Conservation (phyloP, 108 stramenopile genomes). For the Mayamaea pseudoterrestris region DNA sequence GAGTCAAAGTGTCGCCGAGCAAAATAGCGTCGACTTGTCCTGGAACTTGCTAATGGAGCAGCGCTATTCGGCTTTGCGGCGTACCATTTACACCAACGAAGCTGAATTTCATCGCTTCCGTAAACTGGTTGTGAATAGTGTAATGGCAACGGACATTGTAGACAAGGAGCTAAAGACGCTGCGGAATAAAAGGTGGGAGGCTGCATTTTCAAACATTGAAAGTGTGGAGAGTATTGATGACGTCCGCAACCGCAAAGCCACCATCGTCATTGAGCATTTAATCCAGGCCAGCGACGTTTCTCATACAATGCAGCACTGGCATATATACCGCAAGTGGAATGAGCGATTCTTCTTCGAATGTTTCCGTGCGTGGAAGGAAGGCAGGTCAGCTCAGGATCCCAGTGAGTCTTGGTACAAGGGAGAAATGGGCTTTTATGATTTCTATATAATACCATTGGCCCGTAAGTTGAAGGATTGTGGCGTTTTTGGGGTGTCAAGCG, state of each 20-base stretch:
- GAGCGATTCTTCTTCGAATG: background rate
- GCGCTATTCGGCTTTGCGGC: constrained; percentile 17
- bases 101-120: constrained; percentile 23
- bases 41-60: constrained; percentile 27
- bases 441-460: constrained; percentile 9
- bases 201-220: constrained; percentile 3
- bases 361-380: background rate
- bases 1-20: constrained; percentile 44
- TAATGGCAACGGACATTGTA: constrained; percentile 15
- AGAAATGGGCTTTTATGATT: background rate
- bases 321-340: background rate
- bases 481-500: constrained; percentile 21
- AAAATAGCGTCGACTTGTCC: constrained; percentile 38
- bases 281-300: constrained; percentile 27
- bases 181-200: constrained; percentile 15
- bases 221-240: background rate
- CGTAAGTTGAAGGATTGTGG: constrained; percentile 28
- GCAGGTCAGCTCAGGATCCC: background rate
- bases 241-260: constrained; percentile 12
- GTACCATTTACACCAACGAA: constrained; percentile 17
- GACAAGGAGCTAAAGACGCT: constrained; percentile 11
- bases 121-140: constrained; percentile 19
- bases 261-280: constrained; percentile 25
- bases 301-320: constrained; percentile 32
- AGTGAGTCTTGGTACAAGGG: background rate